Percentiles rank a stretch among this genome's conserved stretches.
Evolutionary conservation across 495 filamentous ascomycete species (phyloP).

Genomic region (Hypoxylon crocopeplum): DNA sequence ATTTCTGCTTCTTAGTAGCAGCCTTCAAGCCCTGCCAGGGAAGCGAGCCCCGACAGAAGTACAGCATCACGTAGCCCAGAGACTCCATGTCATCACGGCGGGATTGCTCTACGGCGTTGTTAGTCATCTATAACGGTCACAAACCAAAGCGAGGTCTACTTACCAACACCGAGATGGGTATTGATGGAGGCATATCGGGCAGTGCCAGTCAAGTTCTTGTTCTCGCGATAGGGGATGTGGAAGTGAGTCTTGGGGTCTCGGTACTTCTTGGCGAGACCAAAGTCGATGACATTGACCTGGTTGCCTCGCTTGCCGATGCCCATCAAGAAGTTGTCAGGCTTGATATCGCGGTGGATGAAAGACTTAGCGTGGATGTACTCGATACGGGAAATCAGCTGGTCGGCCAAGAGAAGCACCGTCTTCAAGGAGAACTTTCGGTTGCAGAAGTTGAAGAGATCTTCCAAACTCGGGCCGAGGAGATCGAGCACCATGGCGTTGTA

Average conservation of each 20-base stretch:
- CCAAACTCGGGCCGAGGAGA: slow-evolving; percentile 93
- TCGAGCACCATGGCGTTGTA: slow-evolving; percentile 99
- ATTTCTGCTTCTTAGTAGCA: slow-evolving; percentile 99
- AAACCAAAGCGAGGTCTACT: not conserved
- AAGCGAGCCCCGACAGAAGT: slow-evolving; percentile 99
- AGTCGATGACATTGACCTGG: slow-evolving; percentile 99
- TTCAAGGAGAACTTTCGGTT: slow-evolving; percentile 99
- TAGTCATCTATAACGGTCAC: slow-evolving; percentile 29
- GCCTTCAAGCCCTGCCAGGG: slow-evolving; percentile 99
- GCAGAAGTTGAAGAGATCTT: slow-evolving; percentile 99
- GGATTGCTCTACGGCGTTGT: slow-evolving; percentile 79
- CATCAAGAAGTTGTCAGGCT: slow-evolving; percentile 99
- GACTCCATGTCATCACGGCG: slow-evolving; percentile 99
- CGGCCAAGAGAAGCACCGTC: slow-evolving; percentile 97
- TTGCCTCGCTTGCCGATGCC: slow-evolving; percentile 99
- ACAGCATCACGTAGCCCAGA: slow-evolving; percentile 99
- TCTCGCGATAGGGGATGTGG: slow-evolving; percentile 99
- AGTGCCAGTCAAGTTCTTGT: slow-evolving; percentile 99
- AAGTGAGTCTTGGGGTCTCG: slow-evolving; percentile 99
- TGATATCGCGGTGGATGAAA: slow-evolving; percentile 99
- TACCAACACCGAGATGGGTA: slow-evolving; percentile 94
- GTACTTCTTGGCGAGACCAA: slow-evolving; percentile 99
- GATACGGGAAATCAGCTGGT: slow-evolving; percentile 98
- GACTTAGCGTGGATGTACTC: slow-evolving; percentile 99
- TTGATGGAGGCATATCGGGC: slow-evolving; percentile 99